These are phyloP conservation scores for Lasiodiplodia sp. DNA, from an alignment of 2,329 filamentous ascomycete species.

Conservation along the genomic window DNA sequence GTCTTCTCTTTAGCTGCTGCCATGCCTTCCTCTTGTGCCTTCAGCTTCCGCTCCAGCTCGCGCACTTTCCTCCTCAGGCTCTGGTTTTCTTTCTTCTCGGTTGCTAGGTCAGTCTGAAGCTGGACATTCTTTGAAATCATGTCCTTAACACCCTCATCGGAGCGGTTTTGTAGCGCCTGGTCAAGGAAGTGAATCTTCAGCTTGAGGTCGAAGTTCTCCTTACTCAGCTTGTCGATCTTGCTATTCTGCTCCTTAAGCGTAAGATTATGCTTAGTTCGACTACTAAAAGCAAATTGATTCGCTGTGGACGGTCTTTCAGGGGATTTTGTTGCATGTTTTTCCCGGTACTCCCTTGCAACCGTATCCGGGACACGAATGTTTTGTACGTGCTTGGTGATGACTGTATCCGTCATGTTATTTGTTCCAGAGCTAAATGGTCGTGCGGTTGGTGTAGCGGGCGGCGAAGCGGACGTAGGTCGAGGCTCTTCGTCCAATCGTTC, in stretches of 20 bases:
- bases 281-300: constrained; percentile 43
- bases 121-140: constrained; percentile 98
- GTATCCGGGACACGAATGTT: constrained; percentile 92
- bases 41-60: constrained; percentile 82
- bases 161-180: constrained; percentile 89
- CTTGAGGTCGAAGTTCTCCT: constrained; percentile 97
- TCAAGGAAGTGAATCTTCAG: constrained; percentile 98
- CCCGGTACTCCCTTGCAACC: constrained; percentile 83
- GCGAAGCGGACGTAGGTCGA: constrained; percentile 53
- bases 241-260: constrained; percentile 97
- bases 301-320: constrained; percentile 57
- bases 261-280: constrained; percentile 58
- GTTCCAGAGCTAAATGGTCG: constrained; percentile 59
- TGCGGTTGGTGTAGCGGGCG: constrained; percentile 70
- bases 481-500: constrained; percentile 68
- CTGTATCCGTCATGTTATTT: constrained; percentile 80
- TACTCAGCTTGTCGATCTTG: constrained; percentile 93
- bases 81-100: constrained; percentile 91
- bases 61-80: constrained; percentile 79
- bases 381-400: constrained; percentile 85
- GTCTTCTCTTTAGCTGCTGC: constrained; percentile 47
- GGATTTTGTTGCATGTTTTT: constrained; percentile 67
- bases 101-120: constrained; percentile 86
- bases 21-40: constrained; percentile 62
- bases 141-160: constrained; percentile 95